Evolutionary conservation across 192 early-diverging fungal species (phyloP), one percentile per base, ranked within the genome.

Genomic region (Gryganskiella cystojenkinii): DNA sequence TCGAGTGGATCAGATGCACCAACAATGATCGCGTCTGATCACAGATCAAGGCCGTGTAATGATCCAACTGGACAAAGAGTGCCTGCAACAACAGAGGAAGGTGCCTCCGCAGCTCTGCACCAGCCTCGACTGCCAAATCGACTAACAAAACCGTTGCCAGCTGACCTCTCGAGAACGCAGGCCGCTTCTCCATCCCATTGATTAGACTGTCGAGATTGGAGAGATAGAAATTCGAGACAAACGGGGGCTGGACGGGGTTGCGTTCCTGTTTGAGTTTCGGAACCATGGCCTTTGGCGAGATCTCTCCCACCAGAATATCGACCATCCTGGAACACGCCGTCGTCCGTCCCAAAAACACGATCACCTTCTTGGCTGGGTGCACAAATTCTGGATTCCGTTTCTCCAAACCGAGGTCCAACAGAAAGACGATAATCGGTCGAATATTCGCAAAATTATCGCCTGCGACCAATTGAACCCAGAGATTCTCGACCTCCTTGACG

Each of bases 21-120:
- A 97, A 79, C 19, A 96, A 82, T 30, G 84, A 79, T 24, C 91
- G 83, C 15, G 86, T 86, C 71, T 95, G 89, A 53, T 95, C 94
- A 65, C 92, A 92, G 10, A 92, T 87, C 28, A 92, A 82, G 9
- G 89, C 89, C 28, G 92, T 89, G 27, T 89, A 84, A 53, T 92
- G 89, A 79, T 97, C 95, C 20, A 97, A 60, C 56, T 96, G 94
- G 3, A 96, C 90, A 71, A 93, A 91, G 10, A 94, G 81, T 14
- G 88, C 82, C 67, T 94, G 92, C 0, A 96, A 70, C 17, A 97
- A 67, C 10, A 90, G 63, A 8, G 94, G 91, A 2, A 97, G 79
- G 70, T 93, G 87, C 17, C 85, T 76, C 4, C 81, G 54, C 8
- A 95, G 70, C 28, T 89, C 83, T 11, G 82, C 76, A 22, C 90